These are phyloP conservation scores for Fusarium verticillioides DNA, from an alignment of 2,329 filamentous ascomycete genomes.

Conservation along the genomic window DNA sequence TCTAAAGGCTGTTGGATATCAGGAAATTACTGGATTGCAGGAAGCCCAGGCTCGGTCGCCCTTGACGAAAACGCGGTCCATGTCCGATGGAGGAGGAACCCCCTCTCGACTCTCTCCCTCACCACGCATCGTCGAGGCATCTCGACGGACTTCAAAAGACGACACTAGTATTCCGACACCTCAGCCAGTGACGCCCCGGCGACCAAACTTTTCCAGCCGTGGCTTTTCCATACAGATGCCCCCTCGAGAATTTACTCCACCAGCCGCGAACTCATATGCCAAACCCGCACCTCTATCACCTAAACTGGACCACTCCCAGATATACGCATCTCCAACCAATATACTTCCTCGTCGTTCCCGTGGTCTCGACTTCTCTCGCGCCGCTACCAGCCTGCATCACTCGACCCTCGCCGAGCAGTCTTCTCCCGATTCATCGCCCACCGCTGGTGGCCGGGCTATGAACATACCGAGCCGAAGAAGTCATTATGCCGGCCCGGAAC, in stretches of 20 bases:
- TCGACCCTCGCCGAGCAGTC: conserved; percentile 90
- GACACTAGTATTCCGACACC: conserved; percentile 66
- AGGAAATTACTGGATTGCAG: conserved; percentile 21
- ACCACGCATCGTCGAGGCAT: conserved; percentile 65
- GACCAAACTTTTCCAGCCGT: conserved; percentile 70
- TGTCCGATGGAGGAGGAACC: conserved; percentile 71
- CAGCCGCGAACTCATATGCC: conserved; percentile 51
- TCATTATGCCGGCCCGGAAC: conserved; percentile 63
- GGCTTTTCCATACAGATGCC: conserved; percentile 62
- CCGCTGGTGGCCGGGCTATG: conserved; percentile 74
- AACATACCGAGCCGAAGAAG: conserved; percentile 68
- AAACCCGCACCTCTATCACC: conserved; percentile 81
- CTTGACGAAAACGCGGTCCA: conserved; percentile 66
- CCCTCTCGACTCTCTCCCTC: conserved; percentile 68
- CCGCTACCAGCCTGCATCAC: conserved; percentile 93
- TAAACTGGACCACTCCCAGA: conserved; percentile 84
- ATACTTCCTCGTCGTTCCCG: conserved; percentile 89
- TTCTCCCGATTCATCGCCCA: conserved; percentile 91
- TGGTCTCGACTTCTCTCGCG: conserved; percentile 91
- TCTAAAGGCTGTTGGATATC: conserved; percentile 28
- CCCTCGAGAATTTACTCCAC: conserved; percentile 51
- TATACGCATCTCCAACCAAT: conserved; percentile 87
- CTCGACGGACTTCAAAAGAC: conserved; percentile 71
- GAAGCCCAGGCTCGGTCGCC: conserved; percentile 51
- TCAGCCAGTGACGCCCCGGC: conserved; percentile 76